Evolutionary conservation across 805 yeast species (phyloP), one percentile per base, ranked within the genome.

Genomic region (Lipomyces starkeyi): DNA sequence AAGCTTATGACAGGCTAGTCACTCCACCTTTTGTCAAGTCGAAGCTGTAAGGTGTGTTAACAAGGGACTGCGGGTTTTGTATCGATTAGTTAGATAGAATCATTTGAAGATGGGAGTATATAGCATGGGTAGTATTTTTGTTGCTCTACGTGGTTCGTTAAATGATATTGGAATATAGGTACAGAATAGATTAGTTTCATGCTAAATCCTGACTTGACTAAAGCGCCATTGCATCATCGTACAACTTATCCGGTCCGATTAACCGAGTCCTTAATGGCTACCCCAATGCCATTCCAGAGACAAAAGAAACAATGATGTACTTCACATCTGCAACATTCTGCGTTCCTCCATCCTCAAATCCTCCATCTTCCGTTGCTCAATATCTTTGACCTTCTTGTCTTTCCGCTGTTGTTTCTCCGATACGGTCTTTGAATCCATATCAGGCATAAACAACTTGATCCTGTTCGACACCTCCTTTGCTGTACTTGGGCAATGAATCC

Each of bases 1-100:
- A 77, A 6, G 88, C 87, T 14, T 91, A 91, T 76, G 83, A 84
- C 70, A 85, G 85, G 9, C 80, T 89, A 76, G 81, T 79, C 25
- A 76, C 80, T 49, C 89, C 90, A 0, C 76, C 79, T 17, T 89
- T 88, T 78, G 8, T 54, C 29, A 83, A 81, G 73, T 49, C 75
- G 34, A 76, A 77, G 66, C 58, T 76, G 58, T 76, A 73, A 61
- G 11, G 11, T n/a, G 27, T 49, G 54, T 49, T 49, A 11, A 4
- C 40, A 13, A 37, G 17, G 40, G 40, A 37, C 40, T 37, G 3
- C 40, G 17, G 1, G 49, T 17, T n/a, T n/a, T 17, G 49, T n/a
- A 5, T 43, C 20, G 22, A 43, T 17, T 7, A n/a, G 20, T 43
- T 43, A 43, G 49, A 43, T n/a, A 43, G 49, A 43, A 6, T 29